phyloP scores from a whole-genome alignment of 108 stramenopile species.

The Cyclotella atomus region DNA sequence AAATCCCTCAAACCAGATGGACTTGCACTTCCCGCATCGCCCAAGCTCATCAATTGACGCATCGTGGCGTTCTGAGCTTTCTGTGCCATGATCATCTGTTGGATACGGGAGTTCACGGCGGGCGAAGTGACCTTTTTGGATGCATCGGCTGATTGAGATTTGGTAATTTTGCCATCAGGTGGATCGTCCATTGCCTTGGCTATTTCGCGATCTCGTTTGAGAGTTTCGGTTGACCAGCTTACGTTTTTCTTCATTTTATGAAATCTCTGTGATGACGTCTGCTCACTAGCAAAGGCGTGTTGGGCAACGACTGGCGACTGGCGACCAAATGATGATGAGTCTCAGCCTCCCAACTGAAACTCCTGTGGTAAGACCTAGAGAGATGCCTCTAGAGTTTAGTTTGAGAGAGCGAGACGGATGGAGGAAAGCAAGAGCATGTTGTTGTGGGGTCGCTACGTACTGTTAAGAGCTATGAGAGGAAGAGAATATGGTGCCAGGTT shows the following conservation, averaged over 20 bases:
- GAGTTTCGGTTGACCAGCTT: constrained; percentile 24
- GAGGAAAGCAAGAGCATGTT: no score
- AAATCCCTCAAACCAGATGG: constrained; percentile 21
- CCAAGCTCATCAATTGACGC: constrained; percentile 28
- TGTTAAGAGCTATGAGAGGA: no score
- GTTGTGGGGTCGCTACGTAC: not conserved
- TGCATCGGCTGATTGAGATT: not conserved
- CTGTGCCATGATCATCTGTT: constrained; percentile 32
- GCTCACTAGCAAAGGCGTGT: no score
- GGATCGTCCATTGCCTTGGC: not conserved
- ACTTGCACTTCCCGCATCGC: constrained; percentile 16
- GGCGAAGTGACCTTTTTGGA: constrained; percentile 1
- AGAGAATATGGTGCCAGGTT: no score
- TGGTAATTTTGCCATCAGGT: no score
- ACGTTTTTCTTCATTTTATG: constrained; percentile 42
- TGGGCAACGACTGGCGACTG: no score
- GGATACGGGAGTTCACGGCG: constrained; percentile 22
- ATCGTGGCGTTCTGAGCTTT: constrained; percentile 36
- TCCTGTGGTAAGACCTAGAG: no score
- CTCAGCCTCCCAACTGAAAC: no score
- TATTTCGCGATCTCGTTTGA: constrained; percentile 13
- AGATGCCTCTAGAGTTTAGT: no score
- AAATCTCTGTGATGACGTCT: no score
- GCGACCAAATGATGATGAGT: no score
- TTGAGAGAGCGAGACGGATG: no score